Conservation (phyloP, 768 basidiomycete genomes). For the Kwoniella bestiolae region DNA sequence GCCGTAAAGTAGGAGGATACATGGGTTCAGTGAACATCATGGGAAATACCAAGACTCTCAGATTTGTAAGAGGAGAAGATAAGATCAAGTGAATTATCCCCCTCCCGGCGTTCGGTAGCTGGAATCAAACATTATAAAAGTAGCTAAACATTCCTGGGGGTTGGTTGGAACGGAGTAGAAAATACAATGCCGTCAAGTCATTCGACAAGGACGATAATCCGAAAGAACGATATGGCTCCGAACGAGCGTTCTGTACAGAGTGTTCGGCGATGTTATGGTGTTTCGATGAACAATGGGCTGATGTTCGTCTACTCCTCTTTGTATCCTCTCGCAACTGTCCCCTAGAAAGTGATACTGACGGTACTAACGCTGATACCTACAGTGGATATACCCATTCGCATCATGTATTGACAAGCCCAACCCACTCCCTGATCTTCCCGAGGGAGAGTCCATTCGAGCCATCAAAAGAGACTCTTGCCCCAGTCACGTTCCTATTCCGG, state of each 20-base stretch:
- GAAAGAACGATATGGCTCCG: conserved; percentile 38
- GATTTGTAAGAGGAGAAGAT: conserved; percentile 51
- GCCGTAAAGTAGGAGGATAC: conserved; percentile 56
- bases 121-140: background rate
- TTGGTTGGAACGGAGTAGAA: conserved; percentile 21
- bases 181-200: conserved; percentile 43
- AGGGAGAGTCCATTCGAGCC: conserved; percentile 32
- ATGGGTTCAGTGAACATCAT: conserved; percentile 58
- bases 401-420: conserved; percentile 52
- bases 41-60: conserved; percentile 52
- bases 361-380: background rate
- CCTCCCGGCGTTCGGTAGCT: background rate
- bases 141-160: conserved; percentile 5
- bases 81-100: conserved; percentile 50
- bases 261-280: conserved; percentile 56
- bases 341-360: background rate
- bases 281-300: conserved; percentile 51
- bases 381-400: conserved; percentile 58
- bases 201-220: conserved; percentile 49
- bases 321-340: background rate
- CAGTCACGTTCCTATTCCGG: conserved; percentile 43
- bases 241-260: conserved; percentile 50
- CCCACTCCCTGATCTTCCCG: conserved; percentile 48
- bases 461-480: conserved; percentile 52
- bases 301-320: conserved; percentile 37